Conservation (phyloP, 768 basidiomycete genomes). For the Dioszegia crocea region DNA sequence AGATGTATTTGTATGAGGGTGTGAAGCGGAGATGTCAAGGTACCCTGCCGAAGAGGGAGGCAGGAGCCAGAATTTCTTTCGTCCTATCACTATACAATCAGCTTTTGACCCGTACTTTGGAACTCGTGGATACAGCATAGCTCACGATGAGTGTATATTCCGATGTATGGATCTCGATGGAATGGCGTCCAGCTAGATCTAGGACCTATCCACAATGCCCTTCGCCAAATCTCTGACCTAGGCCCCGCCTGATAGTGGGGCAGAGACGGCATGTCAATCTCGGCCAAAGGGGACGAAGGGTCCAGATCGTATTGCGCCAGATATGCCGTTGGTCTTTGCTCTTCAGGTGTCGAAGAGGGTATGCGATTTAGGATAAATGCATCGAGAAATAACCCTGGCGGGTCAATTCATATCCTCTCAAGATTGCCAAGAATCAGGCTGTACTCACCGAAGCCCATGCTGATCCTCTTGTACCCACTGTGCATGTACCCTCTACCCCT, state of each 20-base stretch:
- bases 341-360: conserved; percentile 17
- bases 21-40: conserved; percentile 25
- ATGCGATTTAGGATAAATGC: conserved; percentile 42
- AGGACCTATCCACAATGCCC: conserved; percentile 47
- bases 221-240: conserved; percentile 29
- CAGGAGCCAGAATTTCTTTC: conserved; percentile 37
- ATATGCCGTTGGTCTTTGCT: conserved; percentile 32
- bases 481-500: conserved; percentile 44
- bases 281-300: conserved; percentile 19
- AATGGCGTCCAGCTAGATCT: conserved; percentile 40
- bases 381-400: conserved; percentile 41
- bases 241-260: conserved; percentile 29
- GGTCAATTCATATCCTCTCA: not conserved
- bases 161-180: conserved; percentile 45
- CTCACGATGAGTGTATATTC: conserved; percentile 42
- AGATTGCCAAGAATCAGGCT: not conserved
- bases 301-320: conserved; percentile 44
- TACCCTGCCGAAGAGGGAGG: conserved; percentile 27
- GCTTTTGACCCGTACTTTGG: no score
- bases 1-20: conserved; percentile 41
- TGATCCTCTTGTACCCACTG: conserved; percentile 29
- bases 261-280: conserved; percentile 24
- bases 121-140: no score
- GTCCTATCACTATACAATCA: conserved; percentile 32
- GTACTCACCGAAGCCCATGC: conserved; percentile 42